Evolutionary conservation across 2,329 filamentous ascomycete genomes (phyloP), one percentile per base, ranked within the genome.

Genomic region (Trichothecium sympodiale): DNA sequence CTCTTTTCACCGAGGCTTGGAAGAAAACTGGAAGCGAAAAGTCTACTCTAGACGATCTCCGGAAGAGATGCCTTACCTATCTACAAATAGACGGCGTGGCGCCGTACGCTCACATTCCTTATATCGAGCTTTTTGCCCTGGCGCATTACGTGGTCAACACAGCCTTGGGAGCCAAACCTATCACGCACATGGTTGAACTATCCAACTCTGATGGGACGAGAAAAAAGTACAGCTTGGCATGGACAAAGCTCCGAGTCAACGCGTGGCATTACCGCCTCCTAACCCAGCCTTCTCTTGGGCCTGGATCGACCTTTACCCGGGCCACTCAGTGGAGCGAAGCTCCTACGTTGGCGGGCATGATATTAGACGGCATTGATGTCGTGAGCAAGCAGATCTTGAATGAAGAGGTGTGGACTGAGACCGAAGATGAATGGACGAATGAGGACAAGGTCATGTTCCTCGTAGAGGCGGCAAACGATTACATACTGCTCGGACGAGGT

Each of bases 41-140:
- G 39, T 14, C 35, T 30, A 9, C 43, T 7, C 38, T 70, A 1
- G 57, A 59, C 30, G 51, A 55, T 1, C 49, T 79, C 13, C 65
- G 71, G 37, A 66, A 67, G 42, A 57, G 67, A 14, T 76, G 87
- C 35, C 63, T 94, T n/a, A 60, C 61, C 3, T 74, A 73, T 13
- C 67, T 96, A 8, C 75, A 80, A 17, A 69, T 86, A 1, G 91
- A 98, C 54, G 91, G 91, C 9, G 80, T 93, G 31, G 80, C 83
- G 1, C 81, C 83, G 0, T 98, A 96, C 57, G 75, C 80, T 33
- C 70, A 94, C 39, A 87, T 87, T 15, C 86, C 88, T 1, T 73
- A 83, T 44, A 68, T 94, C 12, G 86, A 95, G 52, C 69, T 96
- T 1, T 83, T 96, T 42, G 80, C 77, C 43, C 64, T 95, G 6